phyloP scores from a whole-genome alignment of 805 yeast species.

The Jamesozyma lodderae region DNA sequence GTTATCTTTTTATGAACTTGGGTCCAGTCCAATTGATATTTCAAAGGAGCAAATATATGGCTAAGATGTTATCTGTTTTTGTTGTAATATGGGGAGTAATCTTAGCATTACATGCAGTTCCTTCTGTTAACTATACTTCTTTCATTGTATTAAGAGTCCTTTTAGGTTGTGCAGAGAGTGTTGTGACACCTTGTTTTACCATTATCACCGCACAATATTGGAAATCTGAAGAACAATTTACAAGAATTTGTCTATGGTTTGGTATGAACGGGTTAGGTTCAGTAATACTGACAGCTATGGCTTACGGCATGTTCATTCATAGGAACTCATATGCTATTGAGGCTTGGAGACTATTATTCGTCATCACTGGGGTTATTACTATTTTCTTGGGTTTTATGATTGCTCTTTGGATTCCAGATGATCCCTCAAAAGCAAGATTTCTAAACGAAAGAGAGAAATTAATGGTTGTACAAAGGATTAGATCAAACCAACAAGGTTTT shows the following conservation, averaged over 20 bases:
- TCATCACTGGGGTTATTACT: constrained; percentile 53
- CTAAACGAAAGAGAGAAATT: constrained; percentile 34
- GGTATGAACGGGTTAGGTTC: constrained; percentile 40
- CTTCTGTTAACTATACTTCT: constrained; percentile 37
- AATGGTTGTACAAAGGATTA: constrained; percentile 43
- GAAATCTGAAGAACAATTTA: constrained; percentile 38
- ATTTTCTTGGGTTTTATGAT: constrained; percentile 41
- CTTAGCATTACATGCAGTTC: constrained; percentile 43
- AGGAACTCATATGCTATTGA: constrained; percentile 33
- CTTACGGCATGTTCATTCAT: constrained; percentile 42
- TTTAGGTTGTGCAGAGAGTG: constrained; percentile 44
- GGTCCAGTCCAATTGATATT: constrained; percentile 24
- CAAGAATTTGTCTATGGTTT: constrained; percentile 37
- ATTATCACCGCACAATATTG: constrained; percentile 52
- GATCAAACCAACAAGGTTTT: constrained; percentile 48
- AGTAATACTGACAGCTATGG: constrained; percentile 42
- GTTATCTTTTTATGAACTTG: constrained; percentile 50
- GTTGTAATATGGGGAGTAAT: constrained; percentile 56
- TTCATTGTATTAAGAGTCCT: constrained; percentile 41
- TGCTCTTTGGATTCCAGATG: constrained; percentile 45
- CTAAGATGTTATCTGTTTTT: constrained; percentile 39
- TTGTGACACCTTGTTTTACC: constrained; percentile 49
- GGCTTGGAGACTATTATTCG: constrained; percentile 54
- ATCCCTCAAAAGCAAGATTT: constrained; percentile 43
- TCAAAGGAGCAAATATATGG: constrained; percentile 47